Evolutionary conservation across 176 grass and related monocot species (phyloP).

Genomic region (Triticum turgidum): DNA sequence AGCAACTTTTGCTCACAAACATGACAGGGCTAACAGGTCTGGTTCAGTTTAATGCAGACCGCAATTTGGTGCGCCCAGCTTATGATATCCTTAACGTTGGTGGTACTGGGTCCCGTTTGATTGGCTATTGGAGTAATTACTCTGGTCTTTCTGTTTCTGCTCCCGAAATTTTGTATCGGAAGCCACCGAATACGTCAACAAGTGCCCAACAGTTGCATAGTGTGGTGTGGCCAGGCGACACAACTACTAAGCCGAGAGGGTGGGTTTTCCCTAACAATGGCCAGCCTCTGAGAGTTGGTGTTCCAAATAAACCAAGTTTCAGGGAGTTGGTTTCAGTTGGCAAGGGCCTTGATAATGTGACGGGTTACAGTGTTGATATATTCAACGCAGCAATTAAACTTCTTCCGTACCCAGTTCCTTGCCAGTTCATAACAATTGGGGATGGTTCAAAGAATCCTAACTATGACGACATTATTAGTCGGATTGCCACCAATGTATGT

Average conservation of each 20-base stretch:
- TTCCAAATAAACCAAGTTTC: slow-evolving; percentile 79
- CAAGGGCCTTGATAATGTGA: slow-evolving; percentile 45
- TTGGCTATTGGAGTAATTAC: slow-evolving; percentile 85
- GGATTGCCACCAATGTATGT: slow-evolving; percentile 65
- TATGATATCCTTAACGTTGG: slow-evolving; percentile 75
- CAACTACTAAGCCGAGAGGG: slow-evolving; percentile 43
- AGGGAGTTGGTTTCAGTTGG: slow-evolving; percentile 60
- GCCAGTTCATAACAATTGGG: slow-evolving; percentile 61
- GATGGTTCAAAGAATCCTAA: slow-evolving; percentile 62
- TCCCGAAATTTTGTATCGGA: slow-evolving; percentile 62
- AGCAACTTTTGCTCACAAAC: slow-evolving; percentile 65
- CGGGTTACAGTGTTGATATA: slow-evolving; percentile 70
- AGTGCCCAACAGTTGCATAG: slow-evolving; percentile 39
- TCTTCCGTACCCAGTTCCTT: slow-evolving; percentile 74
- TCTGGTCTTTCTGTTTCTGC: slow-evolving; percentile 62
- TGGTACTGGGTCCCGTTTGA: slow-evolving; percentile 42
- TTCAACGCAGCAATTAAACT: slow-evolving; percentile 71
- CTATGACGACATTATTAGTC: slow-evolving; percentile 58
- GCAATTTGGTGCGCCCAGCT: slow-evolving; percentile 54
- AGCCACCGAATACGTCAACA: slow-evolving; percentile 55
- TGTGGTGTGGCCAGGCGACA: slow-evolving; percentile 65
- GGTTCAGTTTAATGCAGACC: slow-evolving; percentile 57
- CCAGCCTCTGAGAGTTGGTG: slow-evolving; percentile 64
- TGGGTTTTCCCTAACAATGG: slow-evolving; percentile 86
- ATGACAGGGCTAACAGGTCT: slow-evolving; percentile 69